Base-by-base conservation (phyloP, 179 eudicot species). In the Pouteria campechiana region DNA sequence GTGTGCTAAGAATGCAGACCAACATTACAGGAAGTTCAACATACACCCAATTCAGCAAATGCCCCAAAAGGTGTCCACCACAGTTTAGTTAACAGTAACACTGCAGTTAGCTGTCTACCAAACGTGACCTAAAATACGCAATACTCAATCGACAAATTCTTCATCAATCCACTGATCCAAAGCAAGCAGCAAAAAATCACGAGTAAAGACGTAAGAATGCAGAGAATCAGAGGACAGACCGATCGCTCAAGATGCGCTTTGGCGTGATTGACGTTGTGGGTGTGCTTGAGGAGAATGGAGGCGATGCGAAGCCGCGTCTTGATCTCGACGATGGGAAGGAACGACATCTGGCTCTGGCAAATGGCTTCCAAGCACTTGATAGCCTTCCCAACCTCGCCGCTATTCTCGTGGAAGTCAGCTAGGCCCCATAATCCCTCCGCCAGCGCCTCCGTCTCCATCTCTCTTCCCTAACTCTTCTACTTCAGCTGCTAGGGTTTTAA, bases 371-470 rank as follows among this genome's bases (percentile, higher is more conserved):
- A 55, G 46, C 97, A 89, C 61, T 89, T 89, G 4, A 89, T 61
- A 1, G 95, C 54, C 42, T 76, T 81, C 0, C 66, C 69, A 1
- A 86, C 43, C 27, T 85, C 87, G 5, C 86, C 78, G 10, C 49
- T 67, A 55, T 74, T 73, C 67, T 78, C 87, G 52, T 74, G 77
- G 17, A 69, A 44, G 29, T 86, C 95, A 32, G 97, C 90, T 65
- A 89, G 47, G 32, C 62, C 81, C 97, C 95, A 89, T 39, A 86
- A 63, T 21, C 93, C 97, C 63, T 81, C 93, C 44, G 95, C 95
- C 53, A 81, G 64, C 35, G 60, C 68, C 19, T 89, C 97, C 94
- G 80, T 83, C 17, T 36, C 19, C 5, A 41, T 11, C 49, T 37
- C 41, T n/a, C n/a, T n/a, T n/a, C n/a, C n/a, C n/a, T n/a, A n/a